These are phyloP conservation scores for Stylonectria norvegica DNA, from an alignment of 2,329 filamentous ascomycete genomes.

Conservation along the genomic window DNA sequence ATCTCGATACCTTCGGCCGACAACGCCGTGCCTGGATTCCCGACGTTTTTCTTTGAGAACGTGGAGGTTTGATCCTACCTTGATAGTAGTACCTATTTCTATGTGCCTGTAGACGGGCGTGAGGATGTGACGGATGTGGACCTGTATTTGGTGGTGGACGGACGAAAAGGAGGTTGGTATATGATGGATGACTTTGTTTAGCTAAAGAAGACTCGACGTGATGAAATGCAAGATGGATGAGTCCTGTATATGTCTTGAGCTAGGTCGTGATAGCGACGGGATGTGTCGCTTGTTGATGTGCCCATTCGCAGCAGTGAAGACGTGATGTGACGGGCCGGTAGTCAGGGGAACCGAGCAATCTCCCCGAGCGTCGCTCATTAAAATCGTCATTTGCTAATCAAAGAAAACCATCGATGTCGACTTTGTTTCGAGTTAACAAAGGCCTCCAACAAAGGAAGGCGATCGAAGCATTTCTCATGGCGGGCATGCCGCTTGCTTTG, in stretches of 20 bases:
- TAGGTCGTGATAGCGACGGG: neutral
- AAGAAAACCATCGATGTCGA: too few relatives aligned
- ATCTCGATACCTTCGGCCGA: conserved; percentile 59
- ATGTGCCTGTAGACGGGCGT: neutral
- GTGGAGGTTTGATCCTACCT: conserved; percentile 51
- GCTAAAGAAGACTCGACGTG: neutral
- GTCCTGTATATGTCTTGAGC: neutral
- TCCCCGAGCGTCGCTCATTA: too few relatives aligned
- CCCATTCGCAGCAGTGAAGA: neutral
- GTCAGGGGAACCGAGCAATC: too few relatives aligned
- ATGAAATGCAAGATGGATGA: neutral
- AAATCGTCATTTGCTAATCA: too few relatives aligned
- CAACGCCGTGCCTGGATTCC: conserved; percentile 74
- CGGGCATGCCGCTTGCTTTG: too few relatives aligned
- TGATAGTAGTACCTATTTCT: too few relatives aligned
- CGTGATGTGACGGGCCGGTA: too few relatives aligned
- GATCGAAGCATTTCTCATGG: too few relatives aligned
- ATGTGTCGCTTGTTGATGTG: neutral
- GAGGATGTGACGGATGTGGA: neutral
- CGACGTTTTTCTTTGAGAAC: conserved; percentile 84
- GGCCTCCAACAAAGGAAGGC: too few relatives aligned
- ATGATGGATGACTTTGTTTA: neutral
- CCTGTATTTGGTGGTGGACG: neutral
- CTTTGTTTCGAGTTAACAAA: too few relatives aligned
- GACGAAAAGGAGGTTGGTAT: neutral